phyloP scores from a whole-genome alignment of 306 rosid genomes.

The Fragaria ananassa region DNA sequence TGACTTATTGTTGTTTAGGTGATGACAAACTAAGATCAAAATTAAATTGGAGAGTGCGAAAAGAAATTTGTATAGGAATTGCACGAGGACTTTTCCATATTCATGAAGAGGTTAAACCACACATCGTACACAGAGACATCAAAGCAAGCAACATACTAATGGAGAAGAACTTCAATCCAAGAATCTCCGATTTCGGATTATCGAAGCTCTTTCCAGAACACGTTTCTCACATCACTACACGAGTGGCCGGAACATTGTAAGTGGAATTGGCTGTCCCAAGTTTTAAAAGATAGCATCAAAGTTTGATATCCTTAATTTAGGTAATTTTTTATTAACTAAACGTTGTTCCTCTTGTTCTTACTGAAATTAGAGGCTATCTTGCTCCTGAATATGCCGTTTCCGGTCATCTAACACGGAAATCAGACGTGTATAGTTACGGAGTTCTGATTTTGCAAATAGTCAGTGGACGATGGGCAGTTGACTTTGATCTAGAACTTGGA shows the following conservation, averaged over 20 bases:
- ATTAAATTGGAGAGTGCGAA: slow-evolving; percentile 23
- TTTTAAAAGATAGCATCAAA: background rate
- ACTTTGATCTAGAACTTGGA: slow-evolving; percentile 29
- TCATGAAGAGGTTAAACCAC: slow-evolving; percentile 35
- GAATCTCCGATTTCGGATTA: slow-evolving; percentile 35
- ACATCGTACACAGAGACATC: slow-evolving; percentile 33
- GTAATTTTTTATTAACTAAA: background rate
- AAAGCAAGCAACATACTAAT: slow-evolving; percentile 32
- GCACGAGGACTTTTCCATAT: slow-evolving; percentile 27
- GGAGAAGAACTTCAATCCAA: slow-evolving; percentile 31
- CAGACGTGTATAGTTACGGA: slow-evolving; percentile 32
- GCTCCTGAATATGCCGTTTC: slow-evolving; percentile 32
- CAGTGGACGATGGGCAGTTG: slow-evolving; percentile 21
- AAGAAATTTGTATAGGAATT: slow-evolving; percentile 29
- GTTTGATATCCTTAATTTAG: background rate
- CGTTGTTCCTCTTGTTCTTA: background rate
- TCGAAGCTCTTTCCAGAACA: slow-evolving; percentile 27
- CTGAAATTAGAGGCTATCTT: slow-evolving; percentile 25
- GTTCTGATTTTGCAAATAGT: slow-evolving; percentile 26
- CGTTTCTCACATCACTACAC: slow-evolving; percentile 27
- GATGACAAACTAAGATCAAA: slow-evolving; percentile 11
- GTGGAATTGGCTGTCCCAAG: background rate
- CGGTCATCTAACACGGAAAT: slow-evolving; percentile 26
- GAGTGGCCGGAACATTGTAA: slow-evolving; percentile 37
- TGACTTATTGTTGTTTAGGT: background rate